Base-by-base conservation (phyloP, 306 rosid genomes). In the Morella rubra region DNA sequence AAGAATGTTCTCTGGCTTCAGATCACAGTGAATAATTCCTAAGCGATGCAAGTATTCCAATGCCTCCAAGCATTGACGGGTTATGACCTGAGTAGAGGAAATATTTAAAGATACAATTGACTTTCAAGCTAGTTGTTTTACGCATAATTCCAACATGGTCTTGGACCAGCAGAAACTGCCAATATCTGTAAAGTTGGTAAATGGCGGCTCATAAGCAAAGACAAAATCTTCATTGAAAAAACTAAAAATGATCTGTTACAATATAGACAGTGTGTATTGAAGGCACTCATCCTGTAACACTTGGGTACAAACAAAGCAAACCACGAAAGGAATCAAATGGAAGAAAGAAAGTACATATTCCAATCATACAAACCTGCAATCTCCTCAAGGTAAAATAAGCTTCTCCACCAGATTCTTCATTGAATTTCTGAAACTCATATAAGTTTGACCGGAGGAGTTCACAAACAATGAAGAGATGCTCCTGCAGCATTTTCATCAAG, bases 21-120 rank as follows among this genome's bases (percentile, higher is more conserved):
- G 81, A 89, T 96, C 99, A 22, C 99, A 96, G 84, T 96, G 99
- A 87, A 96, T 88, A 53, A 96, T 83, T 51, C 98, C 98, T 86
- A 96, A 72, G 79, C 59, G 66, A 85, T 96, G 99, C 87, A 96
- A 86, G 86, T 86, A 96, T 72, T 91, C 96, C 84, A 96, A 81
- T 52, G 99, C 99, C 80, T 93, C 97, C 83, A 96, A 86, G 86
- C 97, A 89, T 68, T 96, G 99, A 41, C 88, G 91, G 40, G 99
- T 87, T 77, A 96, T 89, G 47, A 83, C 47, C 99, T 96, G 93
- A 72, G 52, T 79, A 78, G 44, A 76, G 47, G 53, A 70, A 76
- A 46, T 65, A 41, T 73, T 44, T 47, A 67, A 49, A 62, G 56
- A 71, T 69, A 77, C 46, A 65, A 80, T 74, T 55, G 55, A 73